phyloP scores from a whole-genome alignment of 441 rosid genomes.

The Erysimum cheiri region DNA sequence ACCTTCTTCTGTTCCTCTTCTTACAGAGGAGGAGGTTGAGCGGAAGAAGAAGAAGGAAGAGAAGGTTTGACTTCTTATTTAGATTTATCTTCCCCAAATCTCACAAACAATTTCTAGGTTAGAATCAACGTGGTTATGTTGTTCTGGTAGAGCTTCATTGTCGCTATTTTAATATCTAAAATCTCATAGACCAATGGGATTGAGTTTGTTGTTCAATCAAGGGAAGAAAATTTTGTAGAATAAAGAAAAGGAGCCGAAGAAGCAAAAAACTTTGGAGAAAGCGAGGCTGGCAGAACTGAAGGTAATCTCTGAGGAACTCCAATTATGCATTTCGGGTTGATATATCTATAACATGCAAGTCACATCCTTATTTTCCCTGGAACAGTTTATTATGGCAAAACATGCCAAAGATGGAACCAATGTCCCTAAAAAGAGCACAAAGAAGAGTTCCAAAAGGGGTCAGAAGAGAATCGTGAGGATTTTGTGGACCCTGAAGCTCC shows the following conservation, averaged over 20 bases:
- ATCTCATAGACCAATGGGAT: slow-evolving; percentile 3
- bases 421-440: slow-evolving; percentile 43
- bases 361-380: not conserved
- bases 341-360: not conserved
- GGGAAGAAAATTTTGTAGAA: slow-evolving; percentile 50
- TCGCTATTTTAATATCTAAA: not conserved
- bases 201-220: not conserved
- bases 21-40: slow-evolving; percentile 70
- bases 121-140: not conserved
- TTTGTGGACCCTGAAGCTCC: slow-evolving; percentile 44
- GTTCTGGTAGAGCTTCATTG: not conserved
- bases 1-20: slow-evolving; percentile 60
- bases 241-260: slow-evolving; percentile 84
- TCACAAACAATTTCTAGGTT: not conserved
- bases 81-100: not conserved
- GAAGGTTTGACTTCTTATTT: slow-evolving; percentile 52
- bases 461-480: slow-evolving; percentile 73
- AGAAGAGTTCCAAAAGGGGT: slow-evolving; percentile 72
- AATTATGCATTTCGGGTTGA: slow-evolving; percentile 8
- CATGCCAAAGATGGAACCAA: slow-evolving; percentile 50
- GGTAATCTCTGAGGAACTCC: slow-evolving; percentile 60
- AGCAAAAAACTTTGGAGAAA: slow-evolving; percentile 81
- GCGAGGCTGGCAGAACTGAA: slow-evolving; percentile 70
- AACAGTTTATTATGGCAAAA: slow-evolving; percentile 35
- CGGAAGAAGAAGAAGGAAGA: slow-evolving; percentile 94